A percentile compares a stretch with the other conserved stretches of the same genome.
These are phyloP conservation scores for Pichia eremophila DNA, from an alignment of 805 yeast species.

Conservation along the genomic window DNA sequence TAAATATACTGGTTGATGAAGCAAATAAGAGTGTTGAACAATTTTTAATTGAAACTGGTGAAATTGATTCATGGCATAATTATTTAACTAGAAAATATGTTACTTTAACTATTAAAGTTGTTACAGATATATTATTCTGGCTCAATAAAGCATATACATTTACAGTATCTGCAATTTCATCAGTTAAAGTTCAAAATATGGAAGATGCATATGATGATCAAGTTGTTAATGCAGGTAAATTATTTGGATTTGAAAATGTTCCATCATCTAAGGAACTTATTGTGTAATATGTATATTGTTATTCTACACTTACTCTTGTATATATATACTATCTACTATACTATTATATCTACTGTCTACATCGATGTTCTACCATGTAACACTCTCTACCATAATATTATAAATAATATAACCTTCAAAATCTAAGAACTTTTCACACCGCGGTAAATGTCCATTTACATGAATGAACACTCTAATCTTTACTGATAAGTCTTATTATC, in stretches of 20 bases:
- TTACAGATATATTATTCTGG: constrained; percentile 10
- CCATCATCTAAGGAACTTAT: constrained; percentile 21
- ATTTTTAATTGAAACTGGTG: constrained; percentile 7
- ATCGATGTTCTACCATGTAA: too few species aligned
- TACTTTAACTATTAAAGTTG: constrained; percentile 8
- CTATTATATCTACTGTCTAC: too few species aligned
- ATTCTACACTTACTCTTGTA: too few species aligned
- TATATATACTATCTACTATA: too few species aligned
- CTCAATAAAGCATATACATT: constrained; percentile 8
- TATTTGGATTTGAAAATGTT: constrained; percentile 33
- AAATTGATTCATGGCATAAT: constrained; percentile 9
- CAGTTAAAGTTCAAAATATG: constrained; percentile 23
- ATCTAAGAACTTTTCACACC: not conserved
- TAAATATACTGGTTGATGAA: constrained; percentile 51
- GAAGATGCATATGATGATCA: constrained; percentile 39
- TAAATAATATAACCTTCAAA: too few species aligned
- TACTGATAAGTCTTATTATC: too few species aligned
- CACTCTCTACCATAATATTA: too few species aligned
- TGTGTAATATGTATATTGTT: constrained; percentile 4
- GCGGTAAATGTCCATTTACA: not conserved
- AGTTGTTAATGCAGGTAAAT: constrained; percentile 33
- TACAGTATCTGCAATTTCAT: constrained; percentile 2
- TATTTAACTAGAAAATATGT: constrained; percentile 14
- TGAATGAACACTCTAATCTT: not conserved
- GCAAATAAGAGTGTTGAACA: constrained; percentile 29